Base-by-base conservation (phyloP, 2,329 filamentous ascomycete genomes). In the Beauveria sp. region DNA sequence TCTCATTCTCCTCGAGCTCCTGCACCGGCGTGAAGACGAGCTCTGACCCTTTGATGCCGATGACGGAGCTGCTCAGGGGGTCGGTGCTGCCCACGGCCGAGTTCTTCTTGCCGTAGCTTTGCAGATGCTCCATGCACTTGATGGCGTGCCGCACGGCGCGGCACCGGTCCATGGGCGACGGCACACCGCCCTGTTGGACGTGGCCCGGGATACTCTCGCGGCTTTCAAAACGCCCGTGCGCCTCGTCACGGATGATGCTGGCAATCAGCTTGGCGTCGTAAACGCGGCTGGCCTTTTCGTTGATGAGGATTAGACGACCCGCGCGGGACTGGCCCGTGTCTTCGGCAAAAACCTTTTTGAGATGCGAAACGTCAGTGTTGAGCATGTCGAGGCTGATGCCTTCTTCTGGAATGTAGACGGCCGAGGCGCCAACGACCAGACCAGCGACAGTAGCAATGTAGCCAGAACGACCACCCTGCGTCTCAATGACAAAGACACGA, bases 331-430 rank as follows among this genome's bases (percentile, higher is more conserved):
- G 90, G 62, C 95, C 95, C 70, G 87, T 88, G 77, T 99, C 95
- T 63, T 88, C 84, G 16, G 83, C 80, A 76, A 99, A 99, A 62
- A 91, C 88, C 18, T 93, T 81, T 66, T 93, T 91, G 43, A 99
- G 82, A 72, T 96, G 90, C 64, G 89, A 87, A 68, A 99, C 96
- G 70, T 99, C 95, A 5, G 87, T 83, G 49, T 91, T 88, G 7
- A 99, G 85, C 90, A 96, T 98, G 70, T 93, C 90, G 61, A 99
- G 86, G 72, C 88, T 89, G 75, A 99, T 91, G 7, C 95, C 95
- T 76, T 99, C 92, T 75, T 99, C 95, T 1, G 95, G 95, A 5
- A 93, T 98, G 76, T 99, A 99, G 14, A 98, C 93, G 1, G 93
- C 93, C 16, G 90, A 83, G 9, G 95, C 95, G 61, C 95, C 95